Percentiles rank a stretch among this genome's conserved stretches.
phyloP scores from a whole-genome alignment of 2,329 filamentous ascomycete species.

The Pseudogymnoascus sp. region DNA sequence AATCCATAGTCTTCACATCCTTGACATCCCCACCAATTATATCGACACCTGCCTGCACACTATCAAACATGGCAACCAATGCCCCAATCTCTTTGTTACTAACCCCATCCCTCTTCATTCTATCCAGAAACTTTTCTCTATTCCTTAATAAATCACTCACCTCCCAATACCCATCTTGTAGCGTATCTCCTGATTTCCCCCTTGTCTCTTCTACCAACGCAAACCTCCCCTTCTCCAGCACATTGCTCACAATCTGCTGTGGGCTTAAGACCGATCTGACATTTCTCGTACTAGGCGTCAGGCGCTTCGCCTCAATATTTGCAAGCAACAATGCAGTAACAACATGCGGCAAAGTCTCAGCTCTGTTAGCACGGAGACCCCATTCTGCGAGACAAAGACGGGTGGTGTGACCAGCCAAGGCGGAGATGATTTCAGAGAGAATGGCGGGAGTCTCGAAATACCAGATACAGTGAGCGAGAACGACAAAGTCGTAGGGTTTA shows the following conservation, averaged over 20 bases:
- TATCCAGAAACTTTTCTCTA: constrained; percentile 27
- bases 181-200: constrained; percentile 32
- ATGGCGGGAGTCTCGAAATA: constrained; percentile 40
- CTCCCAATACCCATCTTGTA: constrained; percentile 44
- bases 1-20: constrained; percentile 36
- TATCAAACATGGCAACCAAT: constrained; percentile 24
- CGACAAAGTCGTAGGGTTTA: constrained; percentile 36
- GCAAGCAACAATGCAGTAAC: constrained; percentile 42
- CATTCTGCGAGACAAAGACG: constrained; percentile 41
- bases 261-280: constrained; percentile 41
- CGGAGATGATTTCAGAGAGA: constrained; percentile 32
- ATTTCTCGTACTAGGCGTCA: constrained; percentile 36
- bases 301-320: constrained; percentile 37
- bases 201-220: constrained; percentile 30
- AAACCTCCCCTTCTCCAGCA: constrained; percentile 32
- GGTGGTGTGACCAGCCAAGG: constrained; percentile 30
- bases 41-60: constrained; percentile 13
- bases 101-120: constrained; percentile 27
- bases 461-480: constrained; percentile 47
- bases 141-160: constrained; percentile 28
- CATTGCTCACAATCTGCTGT: constrained; percentile 32
- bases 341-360: constrained; percentile 40
- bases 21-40: constrained; percentile 23
- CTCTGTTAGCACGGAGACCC: constrained; percentile 34
- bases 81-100: constrained; percentile 27